Percentiles rank a stretch among this genome's conserved stretches.
These are phyloP conservation scores for Naematelia aurantialba DNA, from an alignment of 768 basidiomycete species.

Conservation along the genomic window DNA sequence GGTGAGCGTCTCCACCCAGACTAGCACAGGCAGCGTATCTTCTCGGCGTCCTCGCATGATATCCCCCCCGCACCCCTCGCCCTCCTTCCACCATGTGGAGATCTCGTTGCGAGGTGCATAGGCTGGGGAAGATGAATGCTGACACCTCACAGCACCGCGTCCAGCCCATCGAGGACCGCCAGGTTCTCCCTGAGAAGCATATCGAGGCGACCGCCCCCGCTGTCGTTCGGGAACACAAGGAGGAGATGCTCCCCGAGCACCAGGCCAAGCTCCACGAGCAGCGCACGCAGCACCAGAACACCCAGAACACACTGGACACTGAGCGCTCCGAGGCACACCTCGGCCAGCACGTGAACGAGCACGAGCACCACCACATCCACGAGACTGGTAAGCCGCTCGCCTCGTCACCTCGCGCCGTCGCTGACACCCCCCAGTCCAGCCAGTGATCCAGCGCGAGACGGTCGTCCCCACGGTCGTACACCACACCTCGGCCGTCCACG, in stretches of 20 bases:
- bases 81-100: no score
- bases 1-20: no score
- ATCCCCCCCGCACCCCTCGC: no score
- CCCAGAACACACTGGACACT: constrained; percentile 32
- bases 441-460: constrained; percentile 52
- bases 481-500: constrained; percentile 50
- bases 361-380: constrained; percentile 52
- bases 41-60: neutral
- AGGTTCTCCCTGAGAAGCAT: constrained; percentile 45
- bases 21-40: no score
- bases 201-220: constrained; percentile 40
- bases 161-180: constrained; percentile 48
- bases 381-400: constrained; percentile 29
- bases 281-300: constrained; percentile 41
- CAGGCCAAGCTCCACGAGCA: constrained; percentile 48
- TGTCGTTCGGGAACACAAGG: constrained; percentile 45
- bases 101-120: no score
- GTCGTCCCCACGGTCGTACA: constrained; percentile 50
- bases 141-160: constrained; percentile 50
- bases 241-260: constrained; percentile 50
- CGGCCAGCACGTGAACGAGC: constrained; percentile 47
- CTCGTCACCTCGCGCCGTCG: neutral
- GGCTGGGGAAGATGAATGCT: no score
- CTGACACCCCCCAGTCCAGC: constrained; percentile 31
- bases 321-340: constrained; percentile 34